phyloP scores from a whole-genome alignment of 306 rosid genomes.

The Cucurbita argyrosperma region DNA sequence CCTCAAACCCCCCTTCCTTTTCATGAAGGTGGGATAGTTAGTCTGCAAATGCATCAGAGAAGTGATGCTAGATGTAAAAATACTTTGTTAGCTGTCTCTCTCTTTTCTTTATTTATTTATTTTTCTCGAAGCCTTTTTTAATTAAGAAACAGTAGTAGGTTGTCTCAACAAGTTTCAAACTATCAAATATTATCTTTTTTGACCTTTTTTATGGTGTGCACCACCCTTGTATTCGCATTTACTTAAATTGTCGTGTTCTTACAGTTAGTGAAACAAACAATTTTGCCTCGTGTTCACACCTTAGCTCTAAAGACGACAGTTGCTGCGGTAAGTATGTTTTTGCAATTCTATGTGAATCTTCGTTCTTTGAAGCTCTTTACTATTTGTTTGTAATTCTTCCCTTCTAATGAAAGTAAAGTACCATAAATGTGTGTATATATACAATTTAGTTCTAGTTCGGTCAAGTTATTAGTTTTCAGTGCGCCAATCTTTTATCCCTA shows the following conservation, averaged over 20 bases:
- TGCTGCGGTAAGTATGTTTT: constrained; percentile 69
- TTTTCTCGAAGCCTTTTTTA: not conserved
- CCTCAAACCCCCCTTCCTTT: not conserved
- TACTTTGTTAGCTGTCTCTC: not conserved
- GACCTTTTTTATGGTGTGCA: constrained; percentile 6
- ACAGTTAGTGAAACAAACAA: constrained; percentile 75
- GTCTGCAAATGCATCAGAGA: not conserved
- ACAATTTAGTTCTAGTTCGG: too few relatives aligned
- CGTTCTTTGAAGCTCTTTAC: not conserved
- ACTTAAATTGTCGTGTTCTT: constrained; percentile 10
- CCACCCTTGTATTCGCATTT: constrained; percentile 6
- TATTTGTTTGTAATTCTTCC: not conserved
- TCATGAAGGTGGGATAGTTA: not conserved
- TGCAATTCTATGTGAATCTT: constrained; percentile 1
- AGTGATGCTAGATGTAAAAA: not conserved
- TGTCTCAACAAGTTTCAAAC: not conserved
- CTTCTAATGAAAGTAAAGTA: not conserved
- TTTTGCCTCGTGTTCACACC: constrained; percentile 94
- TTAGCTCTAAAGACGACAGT: constrained; percentile 90
- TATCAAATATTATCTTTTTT: not conserved
- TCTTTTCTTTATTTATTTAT: not conserved
- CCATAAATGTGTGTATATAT: not conserved
- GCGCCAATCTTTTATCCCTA: too few relatives aligned
- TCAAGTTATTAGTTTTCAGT: too few relatives aligned
- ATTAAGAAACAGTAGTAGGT: not conserved